Conservation (phyloP, 306 rosid genomes). For the Quercus ilex region DNA sequence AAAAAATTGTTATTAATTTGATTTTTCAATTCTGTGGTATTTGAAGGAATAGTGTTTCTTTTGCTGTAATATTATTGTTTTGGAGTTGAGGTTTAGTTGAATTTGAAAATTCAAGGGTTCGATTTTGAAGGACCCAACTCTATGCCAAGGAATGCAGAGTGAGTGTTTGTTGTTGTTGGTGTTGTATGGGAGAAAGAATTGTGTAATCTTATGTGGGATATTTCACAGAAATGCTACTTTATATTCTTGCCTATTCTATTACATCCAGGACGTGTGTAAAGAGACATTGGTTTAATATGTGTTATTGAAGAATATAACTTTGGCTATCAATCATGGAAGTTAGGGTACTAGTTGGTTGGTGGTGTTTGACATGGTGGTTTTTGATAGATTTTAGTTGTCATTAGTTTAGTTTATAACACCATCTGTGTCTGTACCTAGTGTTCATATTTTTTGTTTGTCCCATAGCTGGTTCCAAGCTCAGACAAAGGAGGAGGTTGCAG, state of each 20-base stretch:
- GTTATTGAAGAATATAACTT: not conserved
- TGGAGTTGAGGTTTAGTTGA: not conserved
- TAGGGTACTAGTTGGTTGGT: not conserved
- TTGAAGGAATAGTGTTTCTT: not conserved
- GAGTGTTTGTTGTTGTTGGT: not conserved
- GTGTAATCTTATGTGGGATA: not conserved
- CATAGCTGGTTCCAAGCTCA: no score
- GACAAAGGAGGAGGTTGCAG: no score
- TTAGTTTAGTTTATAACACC: no score
- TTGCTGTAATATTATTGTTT: not conserved
- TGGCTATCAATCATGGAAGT: not conserved
- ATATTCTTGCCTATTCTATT: not conserved
- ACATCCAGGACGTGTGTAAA: not conserved
- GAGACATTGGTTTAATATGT: not conserved
- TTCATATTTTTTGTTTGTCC: no score
- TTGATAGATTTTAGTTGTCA: not conserved
- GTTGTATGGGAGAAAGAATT: not conserved
- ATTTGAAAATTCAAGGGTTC: not conserved
- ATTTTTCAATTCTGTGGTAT: not conserved
- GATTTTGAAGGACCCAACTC: not conserved
- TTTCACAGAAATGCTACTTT: not conserved
- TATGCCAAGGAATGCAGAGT: not conserved
- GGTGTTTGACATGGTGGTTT: not conserved
- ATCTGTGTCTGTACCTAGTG: no score
- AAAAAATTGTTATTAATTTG: conserved; percentile 17